These are phyloP conservation scores for Vaccinium macrocarpon DNA, from an alignment of 148 eudicot species.

Conservation along the genomic window DNA sequence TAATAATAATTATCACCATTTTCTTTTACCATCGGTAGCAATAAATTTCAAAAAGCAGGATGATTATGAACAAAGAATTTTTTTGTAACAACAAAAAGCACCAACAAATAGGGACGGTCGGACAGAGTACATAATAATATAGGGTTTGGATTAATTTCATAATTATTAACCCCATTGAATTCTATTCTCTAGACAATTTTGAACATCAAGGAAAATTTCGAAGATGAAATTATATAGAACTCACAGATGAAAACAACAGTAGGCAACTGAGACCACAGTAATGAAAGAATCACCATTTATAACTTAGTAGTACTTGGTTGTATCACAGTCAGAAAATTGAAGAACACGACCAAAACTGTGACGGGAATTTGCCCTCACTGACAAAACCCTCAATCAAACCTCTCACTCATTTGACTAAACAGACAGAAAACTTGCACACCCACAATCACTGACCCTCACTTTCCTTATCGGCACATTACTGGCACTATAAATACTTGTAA, in stretches of 20 bases:
- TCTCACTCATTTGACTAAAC: conserved; percentile 14
- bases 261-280: not conserved
- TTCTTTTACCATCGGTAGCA: too few relatives aligned
- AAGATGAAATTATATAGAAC: conserved; percentile 12
- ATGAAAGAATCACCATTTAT: conserved; percentile 18
- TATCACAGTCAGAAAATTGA: not conserved
- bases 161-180: too few relatives aligned
- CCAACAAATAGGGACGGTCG: too few relatives aligned
- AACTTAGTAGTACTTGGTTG: not conserved
- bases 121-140: too few relatives aligned
- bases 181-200: too few relatives aligned
- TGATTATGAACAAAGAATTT: too few relatives aligned
- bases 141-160: too few relatives aligned
- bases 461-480: conserved; percentile 1
- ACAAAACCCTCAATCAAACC: conserved; percentile 31
- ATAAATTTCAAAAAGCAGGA: too few relatives aligned
- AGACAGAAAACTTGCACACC: conserved; percentile 17
- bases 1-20: too few relatives aligned
- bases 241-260: not conserved
- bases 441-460: conserved; percentile 15
- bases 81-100: too few relatives aligned
- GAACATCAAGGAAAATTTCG: not conserved
- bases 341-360: conserved; percentile 56
- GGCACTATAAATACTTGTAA: conserved; percentile 16
- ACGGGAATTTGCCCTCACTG: conserved; percentile 38